Base-by-base conservation (phyloP, 2,329 filamentous ascomycete species). In the Penicillium palitans region DNA sequence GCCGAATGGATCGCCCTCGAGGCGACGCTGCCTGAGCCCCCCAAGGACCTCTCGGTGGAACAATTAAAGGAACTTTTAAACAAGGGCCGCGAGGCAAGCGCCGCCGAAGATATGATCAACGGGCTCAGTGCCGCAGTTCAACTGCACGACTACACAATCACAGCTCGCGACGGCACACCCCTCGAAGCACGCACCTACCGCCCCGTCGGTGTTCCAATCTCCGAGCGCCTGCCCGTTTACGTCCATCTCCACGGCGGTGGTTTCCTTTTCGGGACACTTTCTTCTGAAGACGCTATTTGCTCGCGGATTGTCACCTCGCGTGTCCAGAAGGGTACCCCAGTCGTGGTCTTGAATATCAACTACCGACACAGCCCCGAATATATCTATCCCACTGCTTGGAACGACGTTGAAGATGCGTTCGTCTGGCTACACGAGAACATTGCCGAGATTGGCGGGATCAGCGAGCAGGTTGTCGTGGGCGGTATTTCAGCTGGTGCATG, bases 281-380 rank as follows among this genome's bases (percentile, higher is more conserved):
- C 68, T 1, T 79, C 79, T 0, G 84, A 87, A 59, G 83, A 87
- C 54, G 78, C 79, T 0, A 74, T 72, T 1, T 87, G 83, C 61
- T 70, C 79, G 0, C 74, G 76, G 0, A 77, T 84, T 10, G 80
- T 82, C 0, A 66, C 78, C 13, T 55, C 61, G 0, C 62, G 70
- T 4, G 48, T 58, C 1, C 74, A 61, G 2, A 61, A 64, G 6
- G 51, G 33, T 19, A 53, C 53, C 1, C 70, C 68, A 4, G 48
- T 80, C 2, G 70, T 81, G 0, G 82, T 86, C 0, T 63, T 86
- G 1, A 83, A 84, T 42, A 73, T 86, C 13, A 83, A 84, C 61
- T 87, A 87, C 66, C 80, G 85, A 0, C 84, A 87, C 63, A 84
- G 83, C 0, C 84, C 84, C 0, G 80, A 86, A 52, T 71, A 78